Base-by-base conservation (phyloP, 1,139 yeast genomes). In the Candida gigantensis region DNA sequence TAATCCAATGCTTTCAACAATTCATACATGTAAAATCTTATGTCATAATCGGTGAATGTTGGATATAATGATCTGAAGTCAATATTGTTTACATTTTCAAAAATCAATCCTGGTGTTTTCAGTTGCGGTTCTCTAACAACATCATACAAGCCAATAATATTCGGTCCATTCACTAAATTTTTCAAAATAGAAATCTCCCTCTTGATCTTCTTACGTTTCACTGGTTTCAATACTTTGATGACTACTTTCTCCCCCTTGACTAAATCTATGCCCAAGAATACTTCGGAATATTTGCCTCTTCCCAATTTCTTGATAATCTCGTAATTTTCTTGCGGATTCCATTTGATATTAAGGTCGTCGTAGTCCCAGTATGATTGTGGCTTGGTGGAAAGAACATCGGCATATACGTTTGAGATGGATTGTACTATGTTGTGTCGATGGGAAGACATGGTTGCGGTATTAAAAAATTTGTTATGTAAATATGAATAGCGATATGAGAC, bases 201-300 rank as follows among this genome's bases (percentile, higher is more conserved):
- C 69, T 87, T 88, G 50, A 94, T 92, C 71, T 94, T 94, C 75
- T 92, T 92, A 63, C 94, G 77, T 65, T 92, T 92, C 31, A 94
- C 97, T 3, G 99, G 99, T 60, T 94, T 94, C 53, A 94, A 76
- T 46, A 92, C 97, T 59, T 94, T 94, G 53, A 94, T 88, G 34
- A 94, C 96, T 50, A 83, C 80, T 28, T 76, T 74, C 33, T 52
- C 54, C 1, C 64, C 65, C 35, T 53, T 53, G 9, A 50, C 47
- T 28, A 67, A 46, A 32, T 66, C 68, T 10, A 66, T 52, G 0
- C 73, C 73, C 26, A 68, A 52, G 36, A 71, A 71, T 8, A 71
- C 77, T 47, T 71, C 77, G 7, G 75, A 68, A 47, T 72, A 72
- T 45, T 69, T 72, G 5, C 77, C 77, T 43, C 77, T 53, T 10